Percentiles rank a stretch among this genome's conserved stretches.
These are phyloP conservation scores for Pythium brachiatum DNA, from an alignment of 352 stramenopile genomes.

Conservation along the genomic window DNA sequence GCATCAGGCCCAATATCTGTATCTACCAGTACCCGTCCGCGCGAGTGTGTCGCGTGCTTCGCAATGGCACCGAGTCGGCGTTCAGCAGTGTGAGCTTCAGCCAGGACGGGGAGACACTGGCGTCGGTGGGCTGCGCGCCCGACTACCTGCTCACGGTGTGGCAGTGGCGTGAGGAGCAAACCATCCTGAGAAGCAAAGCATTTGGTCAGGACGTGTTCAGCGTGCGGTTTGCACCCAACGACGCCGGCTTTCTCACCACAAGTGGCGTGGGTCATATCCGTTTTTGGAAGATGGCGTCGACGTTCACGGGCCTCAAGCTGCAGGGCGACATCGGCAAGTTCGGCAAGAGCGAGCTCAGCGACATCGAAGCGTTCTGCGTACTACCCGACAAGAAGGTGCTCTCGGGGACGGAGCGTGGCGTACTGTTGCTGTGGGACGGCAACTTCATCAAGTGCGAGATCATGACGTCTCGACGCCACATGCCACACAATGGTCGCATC, in stretches of 20 bases:
- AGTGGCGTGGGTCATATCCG: constrained; percentile 93
- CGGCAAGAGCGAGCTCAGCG: constrained; percentile 92
- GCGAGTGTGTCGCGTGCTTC: constrained; percentile 69
- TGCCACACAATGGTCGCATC: constrained; percentile 70
- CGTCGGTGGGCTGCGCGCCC: constrained; percentile 81
- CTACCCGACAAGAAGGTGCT: constrained; percentile 94
- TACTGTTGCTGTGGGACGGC: constrained; percentile 93
- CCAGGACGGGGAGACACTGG: constrained; percentile 82
- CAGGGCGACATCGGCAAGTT: constrained; percentile 96
- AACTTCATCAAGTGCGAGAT: constrained; percentile 96
- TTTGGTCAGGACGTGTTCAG: constrained; percentile 94
- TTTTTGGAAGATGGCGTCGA: constrained; percentile 96
- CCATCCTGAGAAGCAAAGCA: constrained; percentile 90
- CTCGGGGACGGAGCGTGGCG: constrained; percentile 82
- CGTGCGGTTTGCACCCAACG: constrained; percentile 85
- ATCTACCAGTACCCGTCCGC: constrained; percentile 86
- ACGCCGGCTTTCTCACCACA: constrained; percentile 90
- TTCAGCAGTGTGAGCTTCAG: constrained; percentile 82
- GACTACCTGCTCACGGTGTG: constrained; percentile 94
- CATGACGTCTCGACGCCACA: constrained; percentile 54
- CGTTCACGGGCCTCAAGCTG: constrained; percentile 95
- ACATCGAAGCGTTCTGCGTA: constrained; percentile 92
- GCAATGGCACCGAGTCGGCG: constrained; percentile 76
- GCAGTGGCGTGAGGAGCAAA: constrained; percentile 90
- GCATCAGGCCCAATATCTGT: constrained; percentile 80